Conservation (phyloP, 169 alveolate genomes). For the Perkinsus olseni region DNA sequence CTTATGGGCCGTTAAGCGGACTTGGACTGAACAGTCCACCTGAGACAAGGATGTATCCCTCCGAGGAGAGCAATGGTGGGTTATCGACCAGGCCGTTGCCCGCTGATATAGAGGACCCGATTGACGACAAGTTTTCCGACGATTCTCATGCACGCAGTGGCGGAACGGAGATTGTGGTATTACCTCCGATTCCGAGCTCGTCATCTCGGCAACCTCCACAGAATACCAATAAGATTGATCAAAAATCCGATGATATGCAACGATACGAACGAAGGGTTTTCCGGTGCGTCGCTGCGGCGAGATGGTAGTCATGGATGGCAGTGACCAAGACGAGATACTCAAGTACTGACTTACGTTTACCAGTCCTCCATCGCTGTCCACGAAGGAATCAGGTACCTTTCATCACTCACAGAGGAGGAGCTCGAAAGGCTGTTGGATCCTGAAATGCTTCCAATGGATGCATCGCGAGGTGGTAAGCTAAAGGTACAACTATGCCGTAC, state of each 20-base stretch:
- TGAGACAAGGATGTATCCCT: background rate
- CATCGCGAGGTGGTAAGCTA: background rate
- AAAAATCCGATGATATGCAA: too few species aligned
- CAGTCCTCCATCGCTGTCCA: background rate
- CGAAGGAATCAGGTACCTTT: background rate
- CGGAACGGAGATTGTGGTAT: background rate
- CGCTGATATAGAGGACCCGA: background rate
- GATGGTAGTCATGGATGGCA: too few species aligned
- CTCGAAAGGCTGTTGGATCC: background rate
- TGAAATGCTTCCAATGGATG: background rate
- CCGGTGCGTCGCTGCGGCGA: too few species aligned
- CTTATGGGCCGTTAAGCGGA: background rate
- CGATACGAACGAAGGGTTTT: too few species aligned
- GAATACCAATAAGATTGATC: too few species aligned
- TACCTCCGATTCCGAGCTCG: background rate
- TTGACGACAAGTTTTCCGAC: background rate
- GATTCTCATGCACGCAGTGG: background rate
- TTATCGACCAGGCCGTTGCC: too few species aligned
- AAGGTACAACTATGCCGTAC: background rate
- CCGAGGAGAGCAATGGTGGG: background rate
- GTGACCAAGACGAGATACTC: background rate
- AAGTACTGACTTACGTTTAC: background rate
- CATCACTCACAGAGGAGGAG: background rate
- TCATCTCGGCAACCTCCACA: background rate
- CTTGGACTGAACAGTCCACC: background rate